phyloP scores from a whole-genome alignment of 2,329 filamentous ascomycete genomes.

The Ophiostoma australiae region DNA sequence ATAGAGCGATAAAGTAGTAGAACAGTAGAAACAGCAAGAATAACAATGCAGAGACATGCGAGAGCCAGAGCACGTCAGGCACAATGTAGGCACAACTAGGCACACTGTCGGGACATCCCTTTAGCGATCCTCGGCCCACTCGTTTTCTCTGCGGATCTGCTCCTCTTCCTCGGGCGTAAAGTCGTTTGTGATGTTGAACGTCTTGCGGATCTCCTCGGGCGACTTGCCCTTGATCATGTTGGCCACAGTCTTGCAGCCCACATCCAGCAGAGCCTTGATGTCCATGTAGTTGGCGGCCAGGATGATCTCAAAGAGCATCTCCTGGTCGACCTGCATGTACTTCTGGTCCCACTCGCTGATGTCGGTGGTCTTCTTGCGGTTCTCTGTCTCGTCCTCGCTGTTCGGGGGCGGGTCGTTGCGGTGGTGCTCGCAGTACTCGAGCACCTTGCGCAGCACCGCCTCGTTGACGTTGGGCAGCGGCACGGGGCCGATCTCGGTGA shows the following conservation, averaged over 20 bases:
- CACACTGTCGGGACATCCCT: neutral
- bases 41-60: no score
- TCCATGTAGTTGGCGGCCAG: slow-evolving; percentile 97
- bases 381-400: slow-evolving; percentile 85
- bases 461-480: slow-evolving; percentile 93
- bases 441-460: slow-evolving; percentile 86
- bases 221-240: slow-evolving; percentile 99
- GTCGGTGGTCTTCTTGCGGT: slow-evolving; percentile 95
- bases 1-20: no score
- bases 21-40: no score
- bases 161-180: slow-evolving; percentile 99
- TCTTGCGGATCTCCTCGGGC: slow-evolving; percentile 98
- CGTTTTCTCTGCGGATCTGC: slow-evolving; percentile 88
- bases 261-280: slow-evolving; percentile 95
- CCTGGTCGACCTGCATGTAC: slow-evolving; percentile 99
- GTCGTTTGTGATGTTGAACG: slow-evolving; percentile 99
- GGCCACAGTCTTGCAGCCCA: slow-evolving; percentile 98
- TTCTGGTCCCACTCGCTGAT: slow-evolving; percentile 99
- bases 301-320: slow-evolving; percentile 99
- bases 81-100: no score
- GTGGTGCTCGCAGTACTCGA: slow-evolving; percentile 98
- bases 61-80: neutral
- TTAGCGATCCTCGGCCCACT: slow-evolving; percentile 81
- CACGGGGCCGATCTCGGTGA: slow-evolving; percentile 54
- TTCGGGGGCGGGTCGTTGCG: slow-evolving; percentile 77